A percentile compares a stretch with the other conserved stretches of the same genome.
These are phyloP conservation scores for Aureobasidium sp. DNA, from an alignment of 2,329 filamentous ascomycete species.

Conservation along the genomic window DNA sequence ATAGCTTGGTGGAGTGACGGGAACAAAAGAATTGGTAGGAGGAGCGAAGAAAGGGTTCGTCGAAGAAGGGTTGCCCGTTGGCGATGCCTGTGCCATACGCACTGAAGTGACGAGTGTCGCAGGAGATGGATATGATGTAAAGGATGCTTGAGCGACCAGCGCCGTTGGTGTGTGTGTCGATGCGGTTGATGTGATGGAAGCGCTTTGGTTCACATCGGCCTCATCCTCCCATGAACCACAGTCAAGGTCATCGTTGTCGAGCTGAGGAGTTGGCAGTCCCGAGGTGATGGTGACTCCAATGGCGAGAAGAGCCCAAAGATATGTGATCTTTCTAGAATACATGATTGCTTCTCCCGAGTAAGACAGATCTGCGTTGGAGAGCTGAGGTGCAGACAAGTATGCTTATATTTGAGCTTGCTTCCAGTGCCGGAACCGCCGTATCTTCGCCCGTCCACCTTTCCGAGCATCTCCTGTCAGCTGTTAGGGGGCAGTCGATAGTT, in stretches of 20 bases:
- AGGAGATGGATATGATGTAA: background rate
- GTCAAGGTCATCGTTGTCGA: background rate
- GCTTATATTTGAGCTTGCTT: constrained; percentile 8
- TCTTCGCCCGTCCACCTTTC: background rate
- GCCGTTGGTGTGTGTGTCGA: background rate
- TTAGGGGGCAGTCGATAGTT: background rate
- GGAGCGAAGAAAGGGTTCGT: background rate
- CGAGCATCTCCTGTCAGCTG: constrained; percentile 5
- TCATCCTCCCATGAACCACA: background rate
- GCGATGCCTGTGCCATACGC: background rate
- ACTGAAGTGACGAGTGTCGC: background rate
- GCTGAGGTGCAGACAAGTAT: constrained; percentile 6
- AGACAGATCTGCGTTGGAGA: constrained; percentile 2
- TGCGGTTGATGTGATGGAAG: background rate
- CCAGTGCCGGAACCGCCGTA: background rate
- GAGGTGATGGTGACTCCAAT: background rate
- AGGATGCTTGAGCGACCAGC: background rate
- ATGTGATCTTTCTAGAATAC: background rate
- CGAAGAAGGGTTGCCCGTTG: background rate
- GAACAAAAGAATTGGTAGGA: background rate
- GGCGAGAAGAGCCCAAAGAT: background rate
- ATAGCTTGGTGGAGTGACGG: background rate
- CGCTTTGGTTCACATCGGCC: background rate
- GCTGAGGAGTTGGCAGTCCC: background rate
- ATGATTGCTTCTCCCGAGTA: background rate